A percentile compares a stretch with the other conserved stretches of the same genome.
Evolutionary conservation across 306 rosid species (phyloP).

Genomic region (Cicer bijugum): DNA sequence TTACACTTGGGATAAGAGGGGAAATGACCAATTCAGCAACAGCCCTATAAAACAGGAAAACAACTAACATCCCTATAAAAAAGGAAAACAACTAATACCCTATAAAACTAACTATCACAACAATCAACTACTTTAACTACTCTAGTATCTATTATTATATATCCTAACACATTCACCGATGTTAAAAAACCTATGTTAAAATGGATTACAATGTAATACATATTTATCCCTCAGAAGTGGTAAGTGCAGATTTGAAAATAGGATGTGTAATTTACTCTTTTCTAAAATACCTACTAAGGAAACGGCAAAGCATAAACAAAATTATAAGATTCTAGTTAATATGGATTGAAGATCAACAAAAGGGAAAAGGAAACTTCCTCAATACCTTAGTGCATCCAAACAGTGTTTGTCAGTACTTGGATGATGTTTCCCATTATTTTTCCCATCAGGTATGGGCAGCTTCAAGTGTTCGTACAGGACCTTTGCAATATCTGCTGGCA

Average conservation of each 20-base stretch:
- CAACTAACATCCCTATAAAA: too few species aligned
- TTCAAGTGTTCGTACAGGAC: constrained; percentile 80
- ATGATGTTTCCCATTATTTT: constrained; percentile 80
- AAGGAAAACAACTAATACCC: too few species aligned
- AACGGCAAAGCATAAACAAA: constrained; percentile 24
- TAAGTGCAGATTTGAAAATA: background rate
- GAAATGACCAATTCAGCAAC: too few species aligned
- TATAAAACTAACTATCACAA: too few species aligned
- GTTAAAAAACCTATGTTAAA: background rate
- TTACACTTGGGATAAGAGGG: too few species aligned
- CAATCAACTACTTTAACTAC: too few species aligned
- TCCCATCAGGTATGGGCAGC: constrained; percentile 76
- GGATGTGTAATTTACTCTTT: constrained; percentile 6
- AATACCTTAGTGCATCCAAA: constrained; percentile 85
- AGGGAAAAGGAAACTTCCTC: constrained; percentile 36
- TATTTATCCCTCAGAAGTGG: background rate
- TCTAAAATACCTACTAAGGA: constrained; percentile 32
- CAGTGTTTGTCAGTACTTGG: constrained; percentile 93
- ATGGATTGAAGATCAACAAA: constrained; percentile 33
- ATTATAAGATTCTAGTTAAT: constrained; percentile 26
- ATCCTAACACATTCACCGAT: background rate
- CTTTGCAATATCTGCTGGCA: constrained; percentile 90
- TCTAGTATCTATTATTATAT: too few species aligned
- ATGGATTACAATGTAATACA: background rate
- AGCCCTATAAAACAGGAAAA: too few species aligned